Percentiles rank a stretch among this genome's conserved stretches.
phyloP scores from a whole-genome alignment of 208 protist genomes.

The Leishmania major region DNA sequence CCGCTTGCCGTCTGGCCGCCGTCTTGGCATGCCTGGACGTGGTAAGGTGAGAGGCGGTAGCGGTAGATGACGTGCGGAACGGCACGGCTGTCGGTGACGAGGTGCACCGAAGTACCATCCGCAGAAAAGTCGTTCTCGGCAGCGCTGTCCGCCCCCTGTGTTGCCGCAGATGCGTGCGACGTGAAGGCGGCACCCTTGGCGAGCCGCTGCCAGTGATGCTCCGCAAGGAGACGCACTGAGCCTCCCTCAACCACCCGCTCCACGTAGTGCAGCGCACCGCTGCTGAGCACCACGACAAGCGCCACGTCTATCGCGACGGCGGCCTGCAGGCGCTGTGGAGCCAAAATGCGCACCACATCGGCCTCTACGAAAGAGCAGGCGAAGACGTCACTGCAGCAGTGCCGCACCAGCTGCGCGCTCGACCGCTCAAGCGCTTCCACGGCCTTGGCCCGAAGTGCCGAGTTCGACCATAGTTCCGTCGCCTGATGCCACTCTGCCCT shows the following conservation, averaged over 20 bases:
- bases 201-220: conserved; percentile 42
- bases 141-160: neutral
- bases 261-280: conserved; percentile 64
- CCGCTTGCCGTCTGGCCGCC: neutral
- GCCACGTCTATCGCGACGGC: conserved; percentile 70
- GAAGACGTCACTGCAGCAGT: conserved; percentile 41
- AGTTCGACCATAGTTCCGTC: neutral
- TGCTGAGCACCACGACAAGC: conserved; percentile 56
- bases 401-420: conserved; percentile 8
- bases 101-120: neutral
- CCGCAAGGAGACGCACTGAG: conserved; percentile 47
- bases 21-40: conserved; percentile 13
- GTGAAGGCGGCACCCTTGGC: conserved; percentile 2
- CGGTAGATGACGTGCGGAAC: conserved; percentile 69
- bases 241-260: conserved; percentile 57
- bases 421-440: conserved; percentile 37
- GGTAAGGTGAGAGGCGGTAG: conserved; percentile 50
- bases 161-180: conserved; percentile 1
- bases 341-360: conserved; percentile 62
- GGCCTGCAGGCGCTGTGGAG: conserved; percentile 51
- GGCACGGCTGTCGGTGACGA: conserved; percentile 11
- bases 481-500: neutral
- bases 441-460: conserved; percentile 32
- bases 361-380: conserved; percentile 36
- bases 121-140: neutral